Evolutionary conservation across 345 rosid species (phyloP), one percentile per base, ranked within the genome.

Genomic region (Eutrema yunnanense): DNA sequence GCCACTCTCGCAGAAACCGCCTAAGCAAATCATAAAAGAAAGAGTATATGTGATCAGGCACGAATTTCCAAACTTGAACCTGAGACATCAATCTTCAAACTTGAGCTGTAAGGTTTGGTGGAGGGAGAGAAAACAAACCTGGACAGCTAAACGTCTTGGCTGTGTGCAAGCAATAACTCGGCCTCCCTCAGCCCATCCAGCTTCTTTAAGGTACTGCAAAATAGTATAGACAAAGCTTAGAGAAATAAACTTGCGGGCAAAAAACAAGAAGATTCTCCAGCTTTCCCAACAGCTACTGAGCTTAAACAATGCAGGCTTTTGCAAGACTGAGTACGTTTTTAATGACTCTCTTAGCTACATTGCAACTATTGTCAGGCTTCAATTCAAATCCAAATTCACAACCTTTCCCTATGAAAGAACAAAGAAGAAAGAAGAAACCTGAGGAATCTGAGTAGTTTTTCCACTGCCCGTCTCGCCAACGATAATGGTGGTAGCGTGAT

Each of bases 381-480:
- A 8, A 38, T 2, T 9, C n/a, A 9, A 8, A 38, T 52, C 9
- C 14, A n/a, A 72, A 65, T 14, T 48, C 13, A 8, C 10, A 29
- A 55, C 22, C 55, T 26, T 64, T 16, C 2, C 41, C 40, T n/a
- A n/a, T n/a, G 6, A 0, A 40, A 36, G 40, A 49, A 5, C 44
- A 64, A 48, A 33, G n/a, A 14, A 62, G 6, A 5, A 36, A 12
- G 40, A 50, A 57, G 26, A 64, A 70, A 95, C 97, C 97, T 95
- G 99, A 53, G 97, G 96, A 65, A 92, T 92, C 76, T 91, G 99
- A 5, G 97, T 94, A 69, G 99, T 95, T 82, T 92, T 95, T 50
- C 99, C 99, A 74, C 99, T 92, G 5, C 99, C 99, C 49, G 98
- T 95, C 83, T 95, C 99, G 19, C 99, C 99, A 60, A 95, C 97